phyloP scores from a whole-genome alignment of 129 eudicot genomes.

The Flaveria sonorensis region DNA sequence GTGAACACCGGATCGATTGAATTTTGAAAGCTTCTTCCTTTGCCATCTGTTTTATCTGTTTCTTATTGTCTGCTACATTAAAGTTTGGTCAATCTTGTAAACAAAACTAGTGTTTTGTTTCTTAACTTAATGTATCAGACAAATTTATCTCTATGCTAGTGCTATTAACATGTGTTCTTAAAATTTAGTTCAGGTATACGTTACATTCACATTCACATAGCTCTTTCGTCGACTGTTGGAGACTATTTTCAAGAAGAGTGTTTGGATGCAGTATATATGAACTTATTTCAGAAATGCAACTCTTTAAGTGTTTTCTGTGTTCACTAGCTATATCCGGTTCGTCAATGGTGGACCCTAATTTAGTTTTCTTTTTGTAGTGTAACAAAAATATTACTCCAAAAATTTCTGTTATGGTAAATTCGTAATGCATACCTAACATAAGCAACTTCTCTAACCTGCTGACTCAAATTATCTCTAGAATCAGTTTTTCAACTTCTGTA shows the following conservation, averaged over 20 bases:
- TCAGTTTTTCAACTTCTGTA: not conserved
- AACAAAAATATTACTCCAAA: too few species aligned
- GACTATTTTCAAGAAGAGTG: not conserved
- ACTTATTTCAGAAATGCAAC: not conserved
- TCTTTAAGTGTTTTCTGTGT: not conserved
- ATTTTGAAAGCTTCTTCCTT: slow-evolving; percentile 16
- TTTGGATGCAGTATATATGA: not conserved
- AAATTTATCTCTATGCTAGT: slow-evolving; percentile 19
- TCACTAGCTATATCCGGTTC: not conserved
- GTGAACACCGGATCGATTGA: slow-evolving; percentile 12
- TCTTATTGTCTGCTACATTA: slow-evolving; percentile 16
- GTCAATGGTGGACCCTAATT: not conserved
- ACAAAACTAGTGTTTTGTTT: not conserved
- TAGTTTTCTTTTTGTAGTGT: too few species aligned
- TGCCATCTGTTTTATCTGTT: slow-evolving; percentile 32
- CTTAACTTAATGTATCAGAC: not conserved
- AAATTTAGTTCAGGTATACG: not conserved
- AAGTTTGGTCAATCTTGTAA: not conserved
- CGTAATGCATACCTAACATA: too few species aligned
- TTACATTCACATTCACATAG: not conserved
- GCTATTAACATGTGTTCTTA: slow-evolving; percentile 6
- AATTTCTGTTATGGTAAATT: too few species aligned
- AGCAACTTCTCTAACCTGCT: not conserved
- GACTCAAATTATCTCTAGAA: not conserved
- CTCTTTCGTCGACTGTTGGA: not conserved